Conservation (phyloP, 176 grass and related monocot genomes). For the Lolium perenne region DNA sequence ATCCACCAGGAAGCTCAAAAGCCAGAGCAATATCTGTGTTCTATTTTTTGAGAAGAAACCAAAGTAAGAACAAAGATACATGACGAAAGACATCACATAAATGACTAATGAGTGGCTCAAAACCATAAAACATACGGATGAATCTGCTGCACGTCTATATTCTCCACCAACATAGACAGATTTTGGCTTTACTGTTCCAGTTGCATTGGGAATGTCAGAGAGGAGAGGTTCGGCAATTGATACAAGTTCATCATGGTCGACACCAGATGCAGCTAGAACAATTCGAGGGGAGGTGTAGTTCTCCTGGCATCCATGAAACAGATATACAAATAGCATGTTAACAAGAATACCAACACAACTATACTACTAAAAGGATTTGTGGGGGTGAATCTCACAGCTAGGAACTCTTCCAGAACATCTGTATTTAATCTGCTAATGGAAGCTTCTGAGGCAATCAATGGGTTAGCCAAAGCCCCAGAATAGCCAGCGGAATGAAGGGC, state of each 20-base stretch:
- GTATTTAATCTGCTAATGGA: conserved; percentile 69
- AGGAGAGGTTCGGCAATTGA: conserved; percentile 83
- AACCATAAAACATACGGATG: conserved; percentile 52
- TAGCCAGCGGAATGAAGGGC: conserved; percentile 92
- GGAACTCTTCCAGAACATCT: conserved; percentile 72
- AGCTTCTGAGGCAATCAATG: conserved; percentile 74
- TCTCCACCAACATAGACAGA: conserved; percentile 87
- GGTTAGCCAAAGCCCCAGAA: conserved; percentile 95
- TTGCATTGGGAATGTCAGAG: conserved; percentile 66
- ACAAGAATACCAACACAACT: background rate
- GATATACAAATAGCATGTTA: conserved; percentile 19
- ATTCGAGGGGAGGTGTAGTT: conserved; percentile 84
- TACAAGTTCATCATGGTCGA: conserved; percentile 81
- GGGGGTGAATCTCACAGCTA: conserved; percentile 62
- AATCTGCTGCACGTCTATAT: conserved; percentile 73
- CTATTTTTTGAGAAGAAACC: conserved; percentile 41
- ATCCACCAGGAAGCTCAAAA: conserved; percentile 93
- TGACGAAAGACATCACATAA: conserved; percentile 25
- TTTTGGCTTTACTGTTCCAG: conserved; percentile 63
- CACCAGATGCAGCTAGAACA: conserved; percentile 85
- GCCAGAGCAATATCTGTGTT: conserved; percentile 87
- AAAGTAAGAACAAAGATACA: conserved; percentile 34
- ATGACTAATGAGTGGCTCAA: conserved; percentile 10
- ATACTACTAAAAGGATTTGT: conserved; percentile 32
- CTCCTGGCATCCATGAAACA: conserved; percentile 60